Evolutionary conservation across 2,329 filamentous ascomycete genomes (phyloP).

Genomic region (Cryphonectria nitschkei): DNA sequence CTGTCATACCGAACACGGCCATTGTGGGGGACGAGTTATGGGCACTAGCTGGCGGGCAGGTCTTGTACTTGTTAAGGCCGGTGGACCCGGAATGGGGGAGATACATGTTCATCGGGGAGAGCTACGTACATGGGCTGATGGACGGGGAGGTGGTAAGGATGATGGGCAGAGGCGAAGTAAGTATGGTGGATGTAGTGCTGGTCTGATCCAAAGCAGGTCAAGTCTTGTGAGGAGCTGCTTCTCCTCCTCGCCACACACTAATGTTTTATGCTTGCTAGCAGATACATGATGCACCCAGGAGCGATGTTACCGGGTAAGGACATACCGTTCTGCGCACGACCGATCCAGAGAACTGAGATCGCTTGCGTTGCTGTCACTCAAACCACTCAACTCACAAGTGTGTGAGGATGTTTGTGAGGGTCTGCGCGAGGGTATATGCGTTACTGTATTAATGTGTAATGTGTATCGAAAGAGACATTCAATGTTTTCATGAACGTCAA

Average conservation of each 20-base stretch:
- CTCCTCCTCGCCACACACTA: background rate
- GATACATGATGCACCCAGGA: background rate
- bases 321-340: background rate
- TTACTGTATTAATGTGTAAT: background rate
- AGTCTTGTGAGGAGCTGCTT: background rate
- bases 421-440: background rate
- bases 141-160: background rate
- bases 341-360: background rate
- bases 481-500: background rate
- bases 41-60: background rate
- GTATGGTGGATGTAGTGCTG: constrained; percentile 3
- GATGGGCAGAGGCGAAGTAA: constrained; percentile 5
- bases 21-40: constrained; percentile 4
- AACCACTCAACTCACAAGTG: background rate
- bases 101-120: constrained; percentile 3
- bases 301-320: background rate
- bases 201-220: constrained; percentile 1
- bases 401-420: background rate
- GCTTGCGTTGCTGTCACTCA: background rate
- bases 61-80: constrained; percentile 7
- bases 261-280: background rate
- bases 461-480: background rate
- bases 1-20: background rate
- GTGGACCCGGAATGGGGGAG: background rate
- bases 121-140: background rate